These are phyloP conservation scores for Hemerocallis citrina DNA, from an alignment of 106 monocot species.

Conservation along the genomic window DNA sequence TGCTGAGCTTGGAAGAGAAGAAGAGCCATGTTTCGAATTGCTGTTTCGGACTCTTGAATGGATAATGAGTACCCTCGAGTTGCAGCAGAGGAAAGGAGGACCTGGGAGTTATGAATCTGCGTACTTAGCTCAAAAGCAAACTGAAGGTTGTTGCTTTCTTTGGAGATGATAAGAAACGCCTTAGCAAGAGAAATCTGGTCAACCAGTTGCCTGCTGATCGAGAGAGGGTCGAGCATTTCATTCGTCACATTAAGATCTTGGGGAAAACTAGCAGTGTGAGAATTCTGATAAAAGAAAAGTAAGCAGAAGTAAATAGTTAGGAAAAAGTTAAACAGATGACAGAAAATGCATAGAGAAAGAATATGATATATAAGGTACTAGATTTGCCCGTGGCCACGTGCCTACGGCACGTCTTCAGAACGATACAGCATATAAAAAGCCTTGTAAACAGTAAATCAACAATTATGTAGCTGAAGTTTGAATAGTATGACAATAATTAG, in stretches of 20 bases:
- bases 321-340: no score
- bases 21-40: constrained; percentile 40
- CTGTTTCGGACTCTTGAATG: constrained; percentile 27
- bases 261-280: constrained; percentile 10
- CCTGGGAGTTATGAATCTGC: constrained; percentile 36
- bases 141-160: constrained; percentile 53
- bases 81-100: constrained; percentile 35
- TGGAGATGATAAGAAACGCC: constrained; percentile 34
- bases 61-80: constrained; percentile 17
- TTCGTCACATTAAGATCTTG: constrained; percentile 38
- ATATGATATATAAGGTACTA: no score
- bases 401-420: no score
- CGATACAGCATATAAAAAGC: no score
- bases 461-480: no score
- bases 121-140: constrained; percentile 36
- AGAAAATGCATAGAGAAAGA: no score
- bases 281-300: constrained; percentile 27
- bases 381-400: no score
- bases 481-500: no score
- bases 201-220: constrained; percentile 42
- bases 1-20: constrained; percentile 51
- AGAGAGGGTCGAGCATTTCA: constrained; percentile 39
- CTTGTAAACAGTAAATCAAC: no score
- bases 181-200: constrained; percentile 69
- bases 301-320: no score